Percentiles rank a stretch among this genome's conserved stretches.
Conservation (phyloP, 2,329 filamentous ascomycete genomes). For the Dactylellina leptospora region DNA sequence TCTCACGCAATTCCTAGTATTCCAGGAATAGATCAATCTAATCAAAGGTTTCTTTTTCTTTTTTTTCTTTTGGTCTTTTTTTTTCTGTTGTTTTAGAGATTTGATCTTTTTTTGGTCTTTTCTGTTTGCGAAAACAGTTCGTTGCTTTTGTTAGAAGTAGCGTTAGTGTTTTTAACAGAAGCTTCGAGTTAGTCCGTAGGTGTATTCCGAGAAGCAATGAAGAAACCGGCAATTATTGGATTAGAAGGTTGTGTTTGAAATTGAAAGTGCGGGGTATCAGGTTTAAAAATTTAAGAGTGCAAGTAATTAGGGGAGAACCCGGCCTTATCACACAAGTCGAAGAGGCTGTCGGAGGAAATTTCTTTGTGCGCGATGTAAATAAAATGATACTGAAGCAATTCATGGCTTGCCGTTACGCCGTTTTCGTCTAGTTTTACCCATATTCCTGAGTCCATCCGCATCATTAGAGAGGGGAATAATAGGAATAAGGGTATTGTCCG, state of each 20-base stretch:
- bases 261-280: constrained; percentile 28
- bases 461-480: constrained; percentile 9
- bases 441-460: constrained; percentile 1
- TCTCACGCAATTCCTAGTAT: not conserved
- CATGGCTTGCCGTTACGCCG: not conserved
- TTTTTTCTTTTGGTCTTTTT: constrained; percentile 15
- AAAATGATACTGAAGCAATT: not conserved
- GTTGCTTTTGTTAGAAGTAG: too few species aligned
- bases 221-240: too few species aligned
- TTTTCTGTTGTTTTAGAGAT: constrained; percentile 10
- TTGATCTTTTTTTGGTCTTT: not conserved
- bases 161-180: too few species aligned
- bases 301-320: too few species aligned
- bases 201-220: too few species aligned
- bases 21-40: not conserved
- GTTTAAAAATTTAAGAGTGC: not conserved
- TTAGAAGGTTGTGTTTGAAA: not conserved
- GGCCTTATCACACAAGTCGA: too few species aligned
- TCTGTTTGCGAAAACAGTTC: too few species aligned
- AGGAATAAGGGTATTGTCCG: constrained; percentile 8
- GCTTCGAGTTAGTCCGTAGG: too few species aligned
- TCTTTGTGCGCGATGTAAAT: not conserved
- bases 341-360: too few species aligned
- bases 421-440: constrained; percentile 8
- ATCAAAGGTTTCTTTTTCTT: constrained; percentile 10